Conservation (phyloP, 495 filamentous ascomycete species). For the Hypoxylon subgilvum region DNA sequence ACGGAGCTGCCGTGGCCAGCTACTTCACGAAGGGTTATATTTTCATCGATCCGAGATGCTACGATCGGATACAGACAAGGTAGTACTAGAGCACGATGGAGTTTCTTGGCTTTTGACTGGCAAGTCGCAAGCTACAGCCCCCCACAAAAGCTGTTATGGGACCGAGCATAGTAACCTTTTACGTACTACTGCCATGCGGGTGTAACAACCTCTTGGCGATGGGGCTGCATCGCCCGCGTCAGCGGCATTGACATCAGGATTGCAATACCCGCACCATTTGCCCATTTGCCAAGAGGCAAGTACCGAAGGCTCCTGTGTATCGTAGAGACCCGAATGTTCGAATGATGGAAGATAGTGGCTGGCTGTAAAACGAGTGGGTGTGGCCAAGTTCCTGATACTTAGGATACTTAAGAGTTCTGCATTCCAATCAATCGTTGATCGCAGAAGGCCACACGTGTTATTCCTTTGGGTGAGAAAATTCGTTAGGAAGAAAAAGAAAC, state of each 20-base stretch:
- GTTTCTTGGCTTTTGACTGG: slow-evolving; percentile 36
- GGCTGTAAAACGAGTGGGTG: no score
- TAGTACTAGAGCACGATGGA: slow-evolving; percentile 28
- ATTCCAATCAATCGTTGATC: slow-evolving; percentile 11
- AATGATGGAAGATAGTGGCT: no score
- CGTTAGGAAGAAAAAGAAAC: not conserved
- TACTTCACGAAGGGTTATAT: slow-evolving; percentile 24
- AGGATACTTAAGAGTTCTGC: slow-evolving; percentile 11
- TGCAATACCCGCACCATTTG: not conserved
- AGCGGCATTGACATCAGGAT: slow-evolving; percentile 22
- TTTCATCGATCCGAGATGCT: slow-evolving; percentile 30
- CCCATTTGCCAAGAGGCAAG: not conserved
- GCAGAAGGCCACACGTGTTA: slow-evolving; percentile 9
- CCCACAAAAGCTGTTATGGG: slow-evolving; percentile 36
- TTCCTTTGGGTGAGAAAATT: no score
- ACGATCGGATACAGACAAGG: slow-evolving; percentile 20
- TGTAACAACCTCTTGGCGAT: slow-evolving; percentile 28
- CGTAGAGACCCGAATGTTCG: no score
- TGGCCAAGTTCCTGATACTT: slow-evolving; percentile 2
- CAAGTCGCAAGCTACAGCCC: slow-evolving; percentile 29
- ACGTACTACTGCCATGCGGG: slow-evolving; percentile 30
- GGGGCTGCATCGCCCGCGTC: slow-evolving; percentile 30
- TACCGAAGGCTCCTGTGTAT: no score
- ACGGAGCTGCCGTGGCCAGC: slow-evolving; percentile 31
- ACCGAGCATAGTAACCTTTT: slow-evolving; percentile 30